phyloP scores from a whole-genome alignment of 1,284 basidiomycete genomes.

The Coniophora puteana region DNA sequence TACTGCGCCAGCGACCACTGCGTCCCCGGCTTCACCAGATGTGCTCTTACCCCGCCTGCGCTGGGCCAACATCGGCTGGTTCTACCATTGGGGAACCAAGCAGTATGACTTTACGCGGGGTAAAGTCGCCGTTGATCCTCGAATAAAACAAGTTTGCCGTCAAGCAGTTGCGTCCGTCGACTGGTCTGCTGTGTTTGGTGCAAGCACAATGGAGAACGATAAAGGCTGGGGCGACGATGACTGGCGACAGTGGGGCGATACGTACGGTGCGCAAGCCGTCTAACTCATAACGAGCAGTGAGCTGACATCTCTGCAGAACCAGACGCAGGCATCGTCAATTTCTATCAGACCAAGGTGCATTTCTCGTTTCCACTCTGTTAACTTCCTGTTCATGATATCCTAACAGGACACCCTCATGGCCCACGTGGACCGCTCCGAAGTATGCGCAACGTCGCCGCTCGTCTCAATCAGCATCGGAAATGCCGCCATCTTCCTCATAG shows the following conservation, averaged over 20 bases:
- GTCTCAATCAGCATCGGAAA: conserved; percentile 90
- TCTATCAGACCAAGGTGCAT: conserved; percentile 71
- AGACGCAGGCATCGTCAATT: conserved; percentile 93
- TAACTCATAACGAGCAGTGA: neutral
- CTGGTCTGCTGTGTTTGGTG: conserved; percentile 65
- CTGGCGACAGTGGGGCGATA: conserved; percentile 69
- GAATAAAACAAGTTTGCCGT: conserved; percentile 57
- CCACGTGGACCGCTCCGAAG: conserved; percentile 89
- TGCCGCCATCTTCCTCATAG: conserved; percentile 86
- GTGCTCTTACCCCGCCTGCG: conserved; percentile 69
- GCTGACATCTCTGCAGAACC: conserved; percentile 57
- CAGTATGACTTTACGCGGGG: conserved; percentile 81
- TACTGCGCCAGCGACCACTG: conserved; percentile 53
- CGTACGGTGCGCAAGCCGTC: conserved; percentile 56
- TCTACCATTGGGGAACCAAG: conserved; percentile 91
- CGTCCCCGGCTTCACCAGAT: conserved; percentile 40
- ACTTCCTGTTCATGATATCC: neutral
- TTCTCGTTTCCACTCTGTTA: neutral
- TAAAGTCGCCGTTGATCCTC: conserved; percentile 56
- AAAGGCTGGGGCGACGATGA: conserved; percentile 53
- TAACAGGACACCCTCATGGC: conserved; percentile 84
- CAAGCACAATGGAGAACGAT: conserved; percentile 15
- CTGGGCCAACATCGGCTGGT: conserved; percentile 93
- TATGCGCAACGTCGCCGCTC: conserved; percentile 81
- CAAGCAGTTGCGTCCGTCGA: conserved; percentile 56